A percentile compares a stretch with the other conserved stretches of the same genome.
Evolutionary conservation across 78 protist species (phyloP).

Genomic region (Guillardia theta): DNA sequence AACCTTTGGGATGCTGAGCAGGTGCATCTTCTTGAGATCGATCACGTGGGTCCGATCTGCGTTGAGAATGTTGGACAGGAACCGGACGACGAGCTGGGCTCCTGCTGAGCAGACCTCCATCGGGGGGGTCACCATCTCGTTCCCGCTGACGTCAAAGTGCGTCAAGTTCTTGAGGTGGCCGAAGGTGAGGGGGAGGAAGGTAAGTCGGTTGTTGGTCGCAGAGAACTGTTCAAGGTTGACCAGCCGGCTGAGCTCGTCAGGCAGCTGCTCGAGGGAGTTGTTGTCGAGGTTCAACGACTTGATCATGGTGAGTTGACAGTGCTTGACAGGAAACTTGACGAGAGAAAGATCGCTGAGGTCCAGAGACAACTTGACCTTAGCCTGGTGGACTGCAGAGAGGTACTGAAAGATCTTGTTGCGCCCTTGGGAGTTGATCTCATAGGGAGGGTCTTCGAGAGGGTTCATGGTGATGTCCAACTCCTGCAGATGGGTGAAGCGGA

Average conservation of each 20-base stretch:
- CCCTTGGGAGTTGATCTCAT: not conserved
- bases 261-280: not conserved
- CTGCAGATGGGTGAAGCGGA: not conserved
- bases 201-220: not conserved
- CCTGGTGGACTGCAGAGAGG: slow-evolving; percentile 6
- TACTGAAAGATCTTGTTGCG: not conserved
- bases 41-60: not conserved
- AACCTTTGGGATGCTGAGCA: not conserved
- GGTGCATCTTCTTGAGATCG: not conserved
- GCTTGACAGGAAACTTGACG: not conserved
- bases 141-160: not conserved
- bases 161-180: not conserved
- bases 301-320: not conserved
- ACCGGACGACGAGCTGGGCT: not conserved
- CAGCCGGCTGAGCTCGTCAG: not conserved
- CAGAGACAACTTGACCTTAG: not conserved
- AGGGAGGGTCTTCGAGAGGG: not conserved
- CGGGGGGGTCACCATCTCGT: slow-evolving; percentile 12
- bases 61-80: not conserved
- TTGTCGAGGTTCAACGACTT: not conserved
- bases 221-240: not conserved
- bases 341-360: not conserved
- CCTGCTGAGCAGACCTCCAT: not conserved
- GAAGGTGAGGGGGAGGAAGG: not conserved
- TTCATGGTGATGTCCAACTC: not conserved